A percentile compares a stretch with the other conserved stretches of the same genome.
Conservation (phyloP, 371 early-diverging fungal species). For the Mortierella sp. region DNA sequence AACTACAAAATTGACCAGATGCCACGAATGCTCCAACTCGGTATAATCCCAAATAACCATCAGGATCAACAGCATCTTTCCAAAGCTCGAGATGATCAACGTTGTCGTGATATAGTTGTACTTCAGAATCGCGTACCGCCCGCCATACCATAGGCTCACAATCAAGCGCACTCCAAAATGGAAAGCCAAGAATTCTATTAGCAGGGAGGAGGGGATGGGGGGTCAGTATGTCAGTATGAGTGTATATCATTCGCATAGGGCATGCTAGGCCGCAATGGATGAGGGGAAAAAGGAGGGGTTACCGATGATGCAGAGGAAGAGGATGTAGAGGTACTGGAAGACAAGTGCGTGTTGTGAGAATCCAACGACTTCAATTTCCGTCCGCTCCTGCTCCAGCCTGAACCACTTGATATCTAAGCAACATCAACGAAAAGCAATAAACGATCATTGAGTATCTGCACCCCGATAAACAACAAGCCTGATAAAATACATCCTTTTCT, state of each 20-base stretch:
- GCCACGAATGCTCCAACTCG: conserved; percentile 86
- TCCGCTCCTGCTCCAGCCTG: conserved; percentile 79
- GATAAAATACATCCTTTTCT: neutral
- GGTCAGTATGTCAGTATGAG: no score
- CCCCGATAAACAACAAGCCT: neutral
- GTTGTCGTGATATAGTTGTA: conserved; percentile 81
- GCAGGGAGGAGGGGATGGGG: neutral
- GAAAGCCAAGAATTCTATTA: conserved; percentile 49
- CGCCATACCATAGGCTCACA: conserved; percentile 51
- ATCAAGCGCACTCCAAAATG: conserved; percentile 55
- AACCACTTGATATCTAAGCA: conserved; percentile 91
- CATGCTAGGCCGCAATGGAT: no score
- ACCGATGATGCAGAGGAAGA: conserved; percentile 73
- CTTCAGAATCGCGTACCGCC: conserved; percentile 55
- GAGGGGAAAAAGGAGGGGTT: neutral
- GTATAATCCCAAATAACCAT: conserved; percentile 97
- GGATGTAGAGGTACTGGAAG: conserved; percentile 86
- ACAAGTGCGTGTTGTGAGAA: conserved; percentile 75
- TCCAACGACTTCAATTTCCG: conserved; percentile 61
- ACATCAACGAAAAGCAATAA: neutral
- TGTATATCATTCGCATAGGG: no score
- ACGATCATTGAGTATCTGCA: neutral
- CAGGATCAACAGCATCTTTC: conserved; percentile 88
- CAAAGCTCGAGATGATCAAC: conserved; percentile 90
- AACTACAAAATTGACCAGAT: conserved; percentile 82